Evolutionary conservation across 768 basidiomycete genomes (phyloP).

Genomic region (Phanerodontia chrysosporium): DNA sequence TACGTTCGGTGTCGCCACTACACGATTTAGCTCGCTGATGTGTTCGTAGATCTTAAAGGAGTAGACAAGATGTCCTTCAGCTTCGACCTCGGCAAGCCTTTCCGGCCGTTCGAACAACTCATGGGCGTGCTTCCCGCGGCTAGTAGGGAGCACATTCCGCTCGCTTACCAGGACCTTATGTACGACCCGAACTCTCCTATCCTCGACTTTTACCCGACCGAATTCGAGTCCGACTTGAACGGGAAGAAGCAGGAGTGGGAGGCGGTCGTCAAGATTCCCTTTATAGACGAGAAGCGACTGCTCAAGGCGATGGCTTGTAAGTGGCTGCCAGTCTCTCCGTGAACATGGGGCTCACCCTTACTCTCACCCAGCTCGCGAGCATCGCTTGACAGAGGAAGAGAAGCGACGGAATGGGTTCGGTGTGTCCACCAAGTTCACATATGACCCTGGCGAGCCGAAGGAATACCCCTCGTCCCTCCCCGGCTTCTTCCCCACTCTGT

Average conservation of each 20-base stretch:
- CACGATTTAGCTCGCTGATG: constrained; percentile 4
- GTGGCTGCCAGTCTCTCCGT: constrained; percentile 21
- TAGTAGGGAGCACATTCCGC: constrained; percentile 83
- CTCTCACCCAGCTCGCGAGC: constrained; percentile 58
- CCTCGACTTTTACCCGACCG: constrained; percentile 87
- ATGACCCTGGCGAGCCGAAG: constrained; percentile 56
- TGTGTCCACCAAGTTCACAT: constrained; percentile 76
- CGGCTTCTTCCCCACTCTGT: constrained; percentile 89
- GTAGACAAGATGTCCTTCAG: constrained; percentile 79
- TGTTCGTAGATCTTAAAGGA: constrained; percentile 49
- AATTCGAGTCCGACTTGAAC: constrained; percentile 92
- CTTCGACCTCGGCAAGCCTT: constrained; percentile 85
- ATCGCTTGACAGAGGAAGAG: constrained; percentile 74
- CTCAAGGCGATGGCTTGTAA: constrained; percentile 79
- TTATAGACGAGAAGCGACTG: constrained; percentile 81
- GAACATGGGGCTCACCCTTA: background rate
- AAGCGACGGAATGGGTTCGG: constrained; percentile 70
- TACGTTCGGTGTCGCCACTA: constrained; percentile 30
- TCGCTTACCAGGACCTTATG: constrained; percentile 93
- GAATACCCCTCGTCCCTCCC: constrained; percentile 89
- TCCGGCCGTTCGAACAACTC: constrained; percentile 90
- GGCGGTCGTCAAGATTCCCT: constrained; percentile 97
- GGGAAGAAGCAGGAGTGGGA: constrained; percentile 99
- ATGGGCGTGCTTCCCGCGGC: constrained; percentile 97
- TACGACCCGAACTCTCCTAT: constrained; percentile 79